A percentile compares a stretch with the other conserved stretches of the same genome.
Conservation (phyloP, 306 rosid species). For the Alnus glutinosa region DNA sequence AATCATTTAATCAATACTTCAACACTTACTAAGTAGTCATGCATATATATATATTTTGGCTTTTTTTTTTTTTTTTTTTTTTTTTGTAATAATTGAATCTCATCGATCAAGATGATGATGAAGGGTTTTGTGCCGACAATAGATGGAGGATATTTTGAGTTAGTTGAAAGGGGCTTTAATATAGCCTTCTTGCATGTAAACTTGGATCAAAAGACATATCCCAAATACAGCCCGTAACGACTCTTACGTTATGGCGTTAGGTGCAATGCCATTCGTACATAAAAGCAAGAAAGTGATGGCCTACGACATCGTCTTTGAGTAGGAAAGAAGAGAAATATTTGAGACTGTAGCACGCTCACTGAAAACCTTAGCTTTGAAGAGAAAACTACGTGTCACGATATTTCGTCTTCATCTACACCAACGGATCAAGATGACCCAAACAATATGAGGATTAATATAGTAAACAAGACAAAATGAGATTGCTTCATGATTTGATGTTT, state of each 20-base stretch:
- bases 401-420: constrained; percentile 28
- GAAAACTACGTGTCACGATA: constrained; percentile 35
- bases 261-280: constrained; percentile 39
- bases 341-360: constrained; percentile 23
- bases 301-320: constrained; percentile 50
- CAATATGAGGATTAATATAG: background rate
- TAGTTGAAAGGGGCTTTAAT: constrained; percentile 9
- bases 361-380: constrained; percentile 78
- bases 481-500: constrained; percentile 31
- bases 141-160: constrained; percentile 25
- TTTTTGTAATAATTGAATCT: too few relatives aligned
- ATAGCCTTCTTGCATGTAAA: constrained; percentile 7
- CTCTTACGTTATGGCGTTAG: constrained; percentile 32
- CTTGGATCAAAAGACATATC: background rate
- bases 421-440: constrained; percentile 20
- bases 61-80: too few relatives aligned
- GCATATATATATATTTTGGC: too few relatives aligned
- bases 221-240: background rate
- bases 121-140: constrained; percentile 21
- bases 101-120: too few relatives aligned
- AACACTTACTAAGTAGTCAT: too few relatives aligned
- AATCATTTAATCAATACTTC: too few relatives aligned
- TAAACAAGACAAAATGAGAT: constrained; percentile 22
- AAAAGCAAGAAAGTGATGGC: constrained; percentile 33
- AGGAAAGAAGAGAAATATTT: constrained; percentile 59